Percentiles rank a stretch among this genome's conserved stretches.
These are phyloP conservation scores for Pseudogymnoascus sp. DNA, from an alignment of 2,329 filamentous ascomycete species.

Conservation along the genomic window DNA sequence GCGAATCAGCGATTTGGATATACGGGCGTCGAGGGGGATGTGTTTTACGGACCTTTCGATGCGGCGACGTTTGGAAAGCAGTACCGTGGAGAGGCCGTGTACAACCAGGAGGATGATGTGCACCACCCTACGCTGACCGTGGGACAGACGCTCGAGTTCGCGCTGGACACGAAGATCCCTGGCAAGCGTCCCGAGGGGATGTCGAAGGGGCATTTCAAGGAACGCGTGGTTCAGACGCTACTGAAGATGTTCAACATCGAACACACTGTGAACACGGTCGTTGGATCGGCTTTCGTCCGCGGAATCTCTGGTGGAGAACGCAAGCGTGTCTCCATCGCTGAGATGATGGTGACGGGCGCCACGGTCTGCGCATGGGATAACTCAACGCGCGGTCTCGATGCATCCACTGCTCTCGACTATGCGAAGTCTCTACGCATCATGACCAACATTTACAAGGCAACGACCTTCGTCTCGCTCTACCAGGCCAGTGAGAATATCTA, in stretches of 20 bases:
- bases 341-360: conserved; percentile 30
- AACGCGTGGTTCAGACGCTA: conserved; percentile 45
- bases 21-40: conserved; percentile 49
- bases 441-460: conserved; percentile 54
- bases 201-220: conserved; percentile 38
- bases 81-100: conserved; percentile 51
- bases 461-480: conserved; percentile 59
- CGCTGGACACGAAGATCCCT: conserved; percentile 52
- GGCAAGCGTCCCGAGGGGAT: conserved; percentile 41
- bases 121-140: conserved; percentile 46
- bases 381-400: conserved; percentile 57
- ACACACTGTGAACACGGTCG: conserved; percentile 49
- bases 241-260: conserved; percentile 36
- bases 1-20: conserved; percentile 58
- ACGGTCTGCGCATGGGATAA: conserved; percentile 61
- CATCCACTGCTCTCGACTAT: conserved; percentile 55
- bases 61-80: conserved; percentile 33
- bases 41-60: conserved; percentile 46
- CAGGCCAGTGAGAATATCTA: conserved; percentile 66
- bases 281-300: conserved; percentile 52
- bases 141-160: conserved; percentile 46
- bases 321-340: conserved; percentile 55
- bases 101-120: conserved; percentile 46
- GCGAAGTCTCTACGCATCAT: conserved; percentile 53
- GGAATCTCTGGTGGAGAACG: conserved; percentile 56